phyloP scores from a whole-genome alignment of 805 yeast species.

The Candida maesae region DNA sequence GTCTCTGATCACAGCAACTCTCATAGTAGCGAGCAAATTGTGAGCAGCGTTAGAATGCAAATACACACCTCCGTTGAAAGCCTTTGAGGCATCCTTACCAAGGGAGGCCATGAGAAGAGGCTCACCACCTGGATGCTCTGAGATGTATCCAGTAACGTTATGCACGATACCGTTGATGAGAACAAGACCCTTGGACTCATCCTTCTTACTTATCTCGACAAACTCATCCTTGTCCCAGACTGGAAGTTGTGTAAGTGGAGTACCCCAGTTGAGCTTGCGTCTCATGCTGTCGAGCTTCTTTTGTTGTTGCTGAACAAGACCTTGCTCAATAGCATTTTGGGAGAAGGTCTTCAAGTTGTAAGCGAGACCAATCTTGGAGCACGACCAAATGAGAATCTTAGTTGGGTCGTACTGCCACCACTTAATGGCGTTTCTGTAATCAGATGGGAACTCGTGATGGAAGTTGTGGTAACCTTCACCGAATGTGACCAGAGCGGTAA shows the following conservation, averaged over 20 bases:
- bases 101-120: slow-evolving; percentile 64
- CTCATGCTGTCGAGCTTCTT: slow-evolving; percentile 68
- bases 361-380: slow-evolving; percentile 66
- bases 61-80: slow-evolving; percentile 84
- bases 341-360: slow-evolving; percentile 69
- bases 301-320: slow-evolving; percentile 77
- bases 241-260: slow-evolving; percentile 61
- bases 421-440: slow-evolving; percentile 80
- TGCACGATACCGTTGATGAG: slow-evolving; percentile 79
- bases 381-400: slow-evolving; percentile 53
- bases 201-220: slow-evolving; percentile 36
- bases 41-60: slow-evolving; percentile 86
- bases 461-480: slow-evolving; percentile 91
- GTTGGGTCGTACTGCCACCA: slow-evolving; percentile 92
- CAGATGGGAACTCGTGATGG: slow-evolving; percentile 89
- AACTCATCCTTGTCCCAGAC: slow-evolving; percentile 70
- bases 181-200: slow-evolving; percentile 49
- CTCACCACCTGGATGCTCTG: slow-evolving; percentile 84
- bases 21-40: slow-evolving; percentile 77
- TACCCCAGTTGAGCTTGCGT: slow-evolving; percentile 70
- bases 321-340: slow-evolving; percentile 78
- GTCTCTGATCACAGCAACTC: slow-evolving; percentile 76
- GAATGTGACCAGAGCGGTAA: slow-evolving; percentile 78
- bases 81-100: slow-evolving; percentile 83
- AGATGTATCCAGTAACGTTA: slow-evolving; percentile 62